These are phyloP conservation scores for Salvia miltiorrhiza DNA, from an alignment of 257 asterid species.

Conservation along the genomic window DNA sequence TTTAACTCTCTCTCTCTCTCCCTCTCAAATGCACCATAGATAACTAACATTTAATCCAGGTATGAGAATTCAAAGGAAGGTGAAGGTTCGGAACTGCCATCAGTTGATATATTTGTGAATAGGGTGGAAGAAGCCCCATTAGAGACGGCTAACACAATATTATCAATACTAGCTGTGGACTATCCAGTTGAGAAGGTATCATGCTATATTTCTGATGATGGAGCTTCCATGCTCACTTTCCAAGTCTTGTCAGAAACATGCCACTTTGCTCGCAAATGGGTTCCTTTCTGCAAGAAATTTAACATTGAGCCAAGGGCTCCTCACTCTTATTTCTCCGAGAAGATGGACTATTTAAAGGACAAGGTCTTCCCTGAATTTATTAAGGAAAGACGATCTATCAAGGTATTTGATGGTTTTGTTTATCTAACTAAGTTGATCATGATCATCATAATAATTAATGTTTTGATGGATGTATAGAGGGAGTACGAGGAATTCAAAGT, in stretches of 20 bases:
- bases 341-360: conserved; percentile 9
- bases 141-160: conserved; percentile 10
- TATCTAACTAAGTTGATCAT: neutral
- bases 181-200: conserved; percentile 1
- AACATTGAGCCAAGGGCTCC: conserved; percentile 16
- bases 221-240: conserved; percentile 14
- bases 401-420: neutral
- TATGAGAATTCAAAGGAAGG: conserved; percentile 1
- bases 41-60: neutral
- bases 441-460: neutral
- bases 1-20: neutral
- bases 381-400: conserved; percentile 9
- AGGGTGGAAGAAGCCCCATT: conserved; percentile 11
- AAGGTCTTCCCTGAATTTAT: conserved; percentile 1
- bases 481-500: conserved; percentile 21
- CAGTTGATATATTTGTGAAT: conserved; percentile 18
- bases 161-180: conserved; percentile 11
- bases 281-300: neutral
- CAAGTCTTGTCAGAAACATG: conserved; percentile 13
- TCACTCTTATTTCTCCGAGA: conserved; percentile 13
- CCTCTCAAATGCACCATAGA: neutral
- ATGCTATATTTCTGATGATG: conserved; percentile 3
- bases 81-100: conserved; percentile 9
- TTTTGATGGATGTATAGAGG: conserved; percentile 11
- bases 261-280: conserved; percentile 9